Percentiles rank a stretch among this genome's conserved stretches.
phyloP scores from a whole-genome alignment of 1,139 yeast species.

The Geotrichum phurueaensis region DNA sequence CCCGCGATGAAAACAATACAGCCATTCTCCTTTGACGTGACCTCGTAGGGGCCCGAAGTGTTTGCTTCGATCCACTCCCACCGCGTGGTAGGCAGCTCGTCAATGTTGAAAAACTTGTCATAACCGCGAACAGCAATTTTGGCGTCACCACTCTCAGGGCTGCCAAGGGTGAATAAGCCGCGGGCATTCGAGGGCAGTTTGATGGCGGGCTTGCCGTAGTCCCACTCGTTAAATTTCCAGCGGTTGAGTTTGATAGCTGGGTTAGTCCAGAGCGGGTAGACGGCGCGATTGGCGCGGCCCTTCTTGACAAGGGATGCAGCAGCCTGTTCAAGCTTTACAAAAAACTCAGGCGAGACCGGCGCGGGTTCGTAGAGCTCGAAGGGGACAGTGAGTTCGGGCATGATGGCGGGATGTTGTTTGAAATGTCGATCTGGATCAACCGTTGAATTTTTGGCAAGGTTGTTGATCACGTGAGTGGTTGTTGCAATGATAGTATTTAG shows the following conservation, averaged over 20 bases:
- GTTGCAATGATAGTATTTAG: not conserved
- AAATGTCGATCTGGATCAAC: not conserved
- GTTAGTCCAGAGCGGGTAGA: slow-evolving; percentile 30
- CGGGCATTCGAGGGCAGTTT: slow-evolving; percentile 69
- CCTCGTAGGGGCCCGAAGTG: slow-evolving; percentile 71
- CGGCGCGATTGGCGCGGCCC: slow-evolving; percentile 26
- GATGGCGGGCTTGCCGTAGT: slow-evolving; percentile 54
- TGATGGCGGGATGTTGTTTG: not conserved
- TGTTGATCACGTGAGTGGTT: not conserved
- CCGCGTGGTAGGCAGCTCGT: slow-evolving; percentile 54
- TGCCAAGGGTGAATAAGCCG: slow-evolving; percentile 62
- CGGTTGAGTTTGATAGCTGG: slow-evolving; percentile 30
- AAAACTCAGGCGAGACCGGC: slow-evolving; percentile 4
- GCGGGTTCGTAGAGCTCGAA: slow-evolving; percentile 9
- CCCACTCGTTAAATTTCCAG: slow-evolving; percentile 92
- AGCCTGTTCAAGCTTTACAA: slow-evolving; percentile 6
- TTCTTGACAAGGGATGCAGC: slow-evolving; percentile 11
- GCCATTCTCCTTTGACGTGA: slow-evolving; percentile 87
- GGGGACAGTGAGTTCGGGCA: slow-evolving; percentile 1
- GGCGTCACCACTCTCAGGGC: slow-evolving; percentile 24
- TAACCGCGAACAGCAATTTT: slow-evolving; percentile 76
- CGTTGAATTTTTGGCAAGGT: not conserved
- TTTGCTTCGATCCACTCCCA: slow-evolving; percentile 42
- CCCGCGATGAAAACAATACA: slow-evolving; percentile 85
- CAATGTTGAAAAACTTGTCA: slow-evolving; percentile 85